Evolutionary conservation across 768 basidiomycete species (phyloP), one percentile per base, ranked within the genome.

Genomic region (Sporobolomyces pararoseus): DNA sequence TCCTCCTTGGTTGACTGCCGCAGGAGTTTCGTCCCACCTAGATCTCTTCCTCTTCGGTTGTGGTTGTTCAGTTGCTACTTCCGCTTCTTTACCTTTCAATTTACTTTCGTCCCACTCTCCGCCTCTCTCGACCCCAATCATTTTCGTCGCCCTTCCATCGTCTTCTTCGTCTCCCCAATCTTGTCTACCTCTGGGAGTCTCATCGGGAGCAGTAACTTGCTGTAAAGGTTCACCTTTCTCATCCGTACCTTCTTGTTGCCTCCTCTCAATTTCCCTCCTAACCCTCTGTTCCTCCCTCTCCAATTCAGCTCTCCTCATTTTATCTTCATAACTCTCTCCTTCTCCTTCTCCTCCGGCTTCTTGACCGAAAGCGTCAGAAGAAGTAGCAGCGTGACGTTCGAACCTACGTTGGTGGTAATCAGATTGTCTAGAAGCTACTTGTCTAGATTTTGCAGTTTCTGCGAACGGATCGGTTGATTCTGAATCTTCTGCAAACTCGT

Each of bases 351-450:
- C 84, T 68, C 85, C 81, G 75, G 86, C 90, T 91, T 89, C 13
- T 84, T 85, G 10, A 63, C 90, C 89, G 53, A 76, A 75, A 2
- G 76, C 75, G 37, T 78, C 77, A n/a, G 58, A 34, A n/a, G 71
- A 69, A 29, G 64, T 89, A 70, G 88, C 85, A 34, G 88, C 88
- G 68, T 88, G 85, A 58, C 96, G 87, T 76, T 85, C 86, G 76
- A 97, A 97, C 49, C 93, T 86, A 66, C 93, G 86, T 77, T 89
- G 87, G 79, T 98, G 95, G 78, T 98, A 99, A 78, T 96, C 95
- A 59, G 87, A 89, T 82, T 97, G 91, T 59, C 95, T 85, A 46
- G 89, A 84, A 29, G 94, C 90, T 78, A 98, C 91, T 83, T 97
- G 95, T 68, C 90, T 89, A 77, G 90, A 88, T 64, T 88, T 89